These are phyloP conservation scores for Ensete ventricosum DNA, from an alignment of 176 grass and related monocot species.

Conservation along the genomic window DNA sequence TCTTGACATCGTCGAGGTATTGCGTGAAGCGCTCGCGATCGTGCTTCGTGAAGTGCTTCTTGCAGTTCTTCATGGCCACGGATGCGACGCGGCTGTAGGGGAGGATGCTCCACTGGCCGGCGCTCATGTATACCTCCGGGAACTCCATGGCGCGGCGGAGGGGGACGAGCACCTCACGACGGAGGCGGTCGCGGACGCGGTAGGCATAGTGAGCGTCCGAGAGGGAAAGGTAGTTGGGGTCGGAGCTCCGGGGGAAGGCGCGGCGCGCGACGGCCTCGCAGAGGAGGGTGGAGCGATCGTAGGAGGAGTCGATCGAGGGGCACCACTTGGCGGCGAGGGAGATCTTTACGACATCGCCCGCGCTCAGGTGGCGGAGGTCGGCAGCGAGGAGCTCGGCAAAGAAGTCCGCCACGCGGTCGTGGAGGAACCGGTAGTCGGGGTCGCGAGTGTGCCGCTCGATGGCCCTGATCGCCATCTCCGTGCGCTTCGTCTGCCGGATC, in stretches of 20 bases:
- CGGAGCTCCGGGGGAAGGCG: slow-evolving; percentile 48
- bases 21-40: slow-evolving; percentile 45
- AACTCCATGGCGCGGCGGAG: slow-evolving; percentile 63
- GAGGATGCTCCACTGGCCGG: slow-evolving; percentile 38
- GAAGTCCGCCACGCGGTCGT: slow-evolving; percentile 57
- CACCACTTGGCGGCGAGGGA: slow-evolving; percentile 83
- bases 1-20: slow-evolving; percentile 47
- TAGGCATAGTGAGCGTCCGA: slow-evolving; percentile 59
- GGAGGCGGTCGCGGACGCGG: slow-evolving; percentile 43
- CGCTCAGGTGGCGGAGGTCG: slow-evolving; percentile 49
- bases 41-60: slow-evolving; percentile 49
- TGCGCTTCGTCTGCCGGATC: slow-evolving; percentile 25
- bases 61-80: slow-evolving; percentile 83
- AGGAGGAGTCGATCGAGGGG: slow-evolving; percentile 67
- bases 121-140: slow-evolving; percentile 61
- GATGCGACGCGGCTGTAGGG: slow-evolving; percentile 62
- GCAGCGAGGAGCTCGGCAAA: slow-evolving; percentile 47
- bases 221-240: slow-evolving; percentile 33
- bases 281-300: slow-evolving; percentile 69
- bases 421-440: slow-evolving; percentile 47
- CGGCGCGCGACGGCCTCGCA: slow-evolving; percentile 66
- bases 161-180: slow-evolving; percentile 42
- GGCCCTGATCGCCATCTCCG: slow-evolving; percentile 31
- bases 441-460: slow-evolving; percentile 41
- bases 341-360: slow-evolving; percentile 22